Conservation (phyloP, 1,284 basidiomycete species). For the Trametes pubescens region DNA sequence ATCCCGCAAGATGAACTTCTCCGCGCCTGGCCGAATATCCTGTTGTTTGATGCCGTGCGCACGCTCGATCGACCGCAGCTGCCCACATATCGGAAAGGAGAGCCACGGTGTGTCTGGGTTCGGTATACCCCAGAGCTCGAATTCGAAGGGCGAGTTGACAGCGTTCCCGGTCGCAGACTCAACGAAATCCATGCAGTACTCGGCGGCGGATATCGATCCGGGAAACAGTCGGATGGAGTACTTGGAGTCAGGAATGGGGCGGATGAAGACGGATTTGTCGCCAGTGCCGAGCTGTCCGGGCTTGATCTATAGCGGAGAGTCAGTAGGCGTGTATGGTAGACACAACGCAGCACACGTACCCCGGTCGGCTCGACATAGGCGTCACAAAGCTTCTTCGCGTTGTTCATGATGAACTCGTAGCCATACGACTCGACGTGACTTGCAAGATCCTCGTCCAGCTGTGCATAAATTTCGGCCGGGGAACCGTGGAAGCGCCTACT, state of each 20-base stretch:
- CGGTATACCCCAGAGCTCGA: constrained; percentile 9
- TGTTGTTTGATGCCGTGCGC: neutral
- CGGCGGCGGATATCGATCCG: constrained; percentile 3
- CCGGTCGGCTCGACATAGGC: constrained; percentile 4
- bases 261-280: constrained; percentile 7
- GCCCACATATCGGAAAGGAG: neutral
- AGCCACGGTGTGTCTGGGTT: constrained; percentile 1
- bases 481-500: neutral
- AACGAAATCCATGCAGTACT: constrained; percentile 18
- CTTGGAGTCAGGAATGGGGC: constrained; percentile 8
- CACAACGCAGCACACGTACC: neutral
- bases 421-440: neutral
- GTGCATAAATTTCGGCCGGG: constrained; percentile 3
- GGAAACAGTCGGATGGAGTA: constrained; percentile 15
- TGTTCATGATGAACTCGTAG: neutral
- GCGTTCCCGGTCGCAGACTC: constrained; percentile 16
- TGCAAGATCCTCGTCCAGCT: constrained; percentile 1
- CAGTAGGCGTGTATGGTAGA: too few species aligned
- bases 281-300: neutral
- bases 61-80: neutral
- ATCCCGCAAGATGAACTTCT: constrained; percentile 1
- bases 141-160: constrained; percentile 19
- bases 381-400: neutral
- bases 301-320: neutral
- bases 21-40: neutral